phyloP scores from a whole-genome alignment of 2,329 filamentous ascomycete species.

The Fusarium papillatum region DNA sequence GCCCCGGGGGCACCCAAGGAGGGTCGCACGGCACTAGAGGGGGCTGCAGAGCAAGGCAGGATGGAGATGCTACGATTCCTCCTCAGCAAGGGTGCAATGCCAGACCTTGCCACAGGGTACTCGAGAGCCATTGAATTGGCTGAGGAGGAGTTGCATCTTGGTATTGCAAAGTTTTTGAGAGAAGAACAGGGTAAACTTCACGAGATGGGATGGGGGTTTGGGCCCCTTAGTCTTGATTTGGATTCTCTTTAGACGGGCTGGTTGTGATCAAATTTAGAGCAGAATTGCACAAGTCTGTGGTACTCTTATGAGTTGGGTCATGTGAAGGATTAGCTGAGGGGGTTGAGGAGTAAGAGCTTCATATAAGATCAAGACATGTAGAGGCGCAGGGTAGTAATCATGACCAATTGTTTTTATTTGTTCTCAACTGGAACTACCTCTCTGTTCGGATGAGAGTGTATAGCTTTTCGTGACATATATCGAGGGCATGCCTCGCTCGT shows the following conservation, averaged over 20 bases:
- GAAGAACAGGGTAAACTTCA: not conserved
- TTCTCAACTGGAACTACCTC: not conserved
- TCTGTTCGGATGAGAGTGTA: not conserved
- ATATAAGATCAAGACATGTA: not conserved
- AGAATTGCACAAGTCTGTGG: not conserved
- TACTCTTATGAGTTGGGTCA: not conserved
- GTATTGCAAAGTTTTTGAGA: not conserved
- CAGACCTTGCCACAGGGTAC: not conserved
- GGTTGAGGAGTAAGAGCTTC: not conserved
- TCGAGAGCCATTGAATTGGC: conserved; percentile 9
- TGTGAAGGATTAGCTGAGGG: not conserved
- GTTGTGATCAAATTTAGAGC: not conserved
- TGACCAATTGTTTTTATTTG: not conserved
- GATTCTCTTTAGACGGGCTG: not conserved
- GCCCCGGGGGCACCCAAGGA: not conserved
- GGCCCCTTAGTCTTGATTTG: not conserved
- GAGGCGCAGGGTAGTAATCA: not conserved
- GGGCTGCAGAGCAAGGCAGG: conserved; percentile 17
- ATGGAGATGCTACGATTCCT: conserved; percentile 12
- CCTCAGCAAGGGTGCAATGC: not conserved
- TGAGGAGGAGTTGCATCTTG: not conserved
- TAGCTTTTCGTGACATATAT: not conserved
- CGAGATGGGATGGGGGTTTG: not conserved
- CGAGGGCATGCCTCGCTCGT: not conserved
- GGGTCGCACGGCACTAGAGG: conserved; percentile 16